phyloP scores from a whole-genome alignment of 2,329 filamentous ascomycete genomes.

The Pyricularia grisea region DNA sequence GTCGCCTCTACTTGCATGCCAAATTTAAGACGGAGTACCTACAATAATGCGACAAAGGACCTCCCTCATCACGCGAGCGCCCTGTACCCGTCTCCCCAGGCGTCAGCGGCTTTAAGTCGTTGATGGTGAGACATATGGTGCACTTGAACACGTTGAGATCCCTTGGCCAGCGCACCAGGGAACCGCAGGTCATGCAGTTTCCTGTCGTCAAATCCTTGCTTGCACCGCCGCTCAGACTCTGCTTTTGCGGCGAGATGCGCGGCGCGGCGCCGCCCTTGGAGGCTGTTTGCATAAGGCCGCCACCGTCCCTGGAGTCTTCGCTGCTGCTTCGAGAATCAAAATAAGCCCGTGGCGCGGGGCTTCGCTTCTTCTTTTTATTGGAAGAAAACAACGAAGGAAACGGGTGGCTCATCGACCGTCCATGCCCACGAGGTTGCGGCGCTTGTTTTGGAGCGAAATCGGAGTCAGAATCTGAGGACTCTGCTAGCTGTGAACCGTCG shows the following conservation, averaged over 20 bases:
- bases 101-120: slow-evolving; percentile 52
- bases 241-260: slow-evolving; percentile 17
- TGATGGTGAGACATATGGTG: slow-evolving; percentile 75
- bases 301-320: slow-evolving; percentile 32
- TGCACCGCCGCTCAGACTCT: slow-evolving; percentile 15
- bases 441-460: slow-evolving; percentile 21
- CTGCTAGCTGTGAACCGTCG: slow-evolving; percentile 12
- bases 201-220: slow-evolving; percentile 55
- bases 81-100: background rate
- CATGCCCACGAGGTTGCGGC: slow-evolving; percentile 26
- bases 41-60: slow-evolving; percentile 1
- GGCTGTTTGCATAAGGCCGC: slow-evolving; percentile 21
- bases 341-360: slow-evolving; percentile 6
- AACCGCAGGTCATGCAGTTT: slow-evolving; percentile 79
- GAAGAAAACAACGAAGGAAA: slow-evolving; percentile 62
- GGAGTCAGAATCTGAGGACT: slow-evolving; percentile 29
- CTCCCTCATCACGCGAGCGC: background rate
- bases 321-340: slow-evolving; percentile 9
- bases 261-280: slow-evolving; percentile 11
- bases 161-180: slow-evolving; percentile 69
- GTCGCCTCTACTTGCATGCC: background rate
- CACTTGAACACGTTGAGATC: slow-evolving; percentile 69
- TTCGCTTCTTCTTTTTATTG: slow-evolving; percentile 43
- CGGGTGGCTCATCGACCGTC: slow-evolving; percentile 70
- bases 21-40: background rate